Conservation (phyloP, 2,329 filamentous ascomycete genomes). For the Thelonectria blattea region DNA sequence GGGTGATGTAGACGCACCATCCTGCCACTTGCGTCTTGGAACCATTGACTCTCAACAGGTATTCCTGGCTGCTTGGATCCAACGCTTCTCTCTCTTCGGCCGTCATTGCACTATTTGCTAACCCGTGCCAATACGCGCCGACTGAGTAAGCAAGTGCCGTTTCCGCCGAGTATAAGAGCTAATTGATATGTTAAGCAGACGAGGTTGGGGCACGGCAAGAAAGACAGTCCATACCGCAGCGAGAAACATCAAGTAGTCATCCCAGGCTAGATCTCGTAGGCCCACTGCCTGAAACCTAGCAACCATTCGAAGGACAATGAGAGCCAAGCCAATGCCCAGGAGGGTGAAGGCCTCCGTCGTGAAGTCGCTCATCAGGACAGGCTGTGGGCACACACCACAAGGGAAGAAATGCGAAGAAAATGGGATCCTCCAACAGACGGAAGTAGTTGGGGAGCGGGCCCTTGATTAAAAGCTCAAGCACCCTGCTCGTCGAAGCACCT, state of each 20-base stretch:
- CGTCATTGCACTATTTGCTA: conserved; percentile 58
- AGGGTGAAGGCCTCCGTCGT: conserved; percentile 44
- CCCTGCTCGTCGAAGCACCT: neutral
- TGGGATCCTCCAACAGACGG: neutral
- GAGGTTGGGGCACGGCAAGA: neutral
- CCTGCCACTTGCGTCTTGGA: conserved; percentile 59
- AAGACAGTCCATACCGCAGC: conserved; percentile 2
- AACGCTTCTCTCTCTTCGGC: conserved; percentile 51
- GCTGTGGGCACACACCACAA: neutral
- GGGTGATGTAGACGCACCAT: conserved; percentile 55
- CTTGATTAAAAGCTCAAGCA: neutral
- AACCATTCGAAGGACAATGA: conserved; percentile 55
- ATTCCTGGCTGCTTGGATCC: conserved; percentile 49
- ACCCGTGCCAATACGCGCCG: conserved; percentile 46
- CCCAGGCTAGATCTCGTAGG: conserved; percentile 42
- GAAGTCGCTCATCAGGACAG: conserved; percentile 13
- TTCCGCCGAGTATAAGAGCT: conserved; percentile 26
- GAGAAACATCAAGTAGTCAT: conserved; percentile 53
- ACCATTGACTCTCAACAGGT: conserved; percentile 48
- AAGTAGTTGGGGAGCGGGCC: neutral
- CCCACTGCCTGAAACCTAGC: conserved; percentile 49
- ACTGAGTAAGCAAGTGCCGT: conserved; percentile 41
- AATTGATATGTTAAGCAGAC: neutral
- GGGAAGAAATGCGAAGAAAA: neutral
- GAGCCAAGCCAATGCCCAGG: conserved; percentile 51